phyloP scores from a whole-genome alignment of 305 asterid species.

The Coffea humblotiana region DNA sequence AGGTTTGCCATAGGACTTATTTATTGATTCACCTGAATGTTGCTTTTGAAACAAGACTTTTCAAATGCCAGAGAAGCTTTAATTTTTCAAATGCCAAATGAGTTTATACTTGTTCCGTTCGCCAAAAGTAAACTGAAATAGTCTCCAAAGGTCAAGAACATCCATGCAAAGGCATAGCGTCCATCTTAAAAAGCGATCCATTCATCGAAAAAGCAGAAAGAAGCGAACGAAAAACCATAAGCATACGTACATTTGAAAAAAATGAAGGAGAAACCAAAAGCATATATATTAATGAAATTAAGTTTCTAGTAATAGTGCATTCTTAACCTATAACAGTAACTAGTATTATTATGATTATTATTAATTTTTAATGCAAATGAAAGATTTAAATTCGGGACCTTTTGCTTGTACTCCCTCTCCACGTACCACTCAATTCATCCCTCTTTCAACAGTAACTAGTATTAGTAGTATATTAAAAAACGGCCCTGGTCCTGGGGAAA shows the following conservation, averaged over 20 bases:
- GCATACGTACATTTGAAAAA: background rate
- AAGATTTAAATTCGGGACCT: too few species aligned
- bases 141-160: background rate
- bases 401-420: too few species aligned
- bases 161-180: background rate
- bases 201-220: constrained; percentile 1
- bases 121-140: background rate
- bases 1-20: background rate
- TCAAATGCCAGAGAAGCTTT: background rate
- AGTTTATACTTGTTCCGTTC: background rate
- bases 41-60: background rate
- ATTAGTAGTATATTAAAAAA: too few species aligned
- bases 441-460: too few species aligned
- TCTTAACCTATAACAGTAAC: background rate
- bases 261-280: background rate
- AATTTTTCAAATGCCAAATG: background rate
- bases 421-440: too few species aligned
- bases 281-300: background rate
- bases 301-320: background rate
- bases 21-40: background rate
- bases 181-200: background rate
- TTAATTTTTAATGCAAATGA: too few species aligned
- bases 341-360: too few species aligned
- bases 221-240: background rate
- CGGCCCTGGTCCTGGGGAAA: background rate